Base-by-base conservation (phyloP, 345 rosid genomes). In the Mangifera indica region DNA sequence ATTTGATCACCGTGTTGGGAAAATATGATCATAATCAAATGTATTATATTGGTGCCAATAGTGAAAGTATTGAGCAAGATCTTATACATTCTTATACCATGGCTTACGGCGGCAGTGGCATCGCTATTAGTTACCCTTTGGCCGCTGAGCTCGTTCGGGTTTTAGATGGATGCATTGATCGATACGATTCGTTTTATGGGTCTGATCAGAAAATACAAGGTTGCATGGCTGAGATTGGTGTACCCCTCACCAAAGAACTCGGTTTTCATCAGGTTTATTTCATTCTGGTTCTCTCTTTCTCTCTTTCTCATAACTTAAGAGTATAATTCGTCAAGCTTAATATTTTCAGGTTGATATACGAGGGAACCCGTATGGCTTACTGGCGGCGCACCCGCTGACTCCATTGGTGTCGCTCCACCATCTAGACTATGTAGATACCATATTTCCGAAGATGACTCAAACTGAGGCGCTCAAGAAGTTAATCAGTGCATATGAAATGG, bases 101-200 rank as follows among this genome's bases (percentile, higher is more conserved):
- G 97, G 98, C 88, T 1, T 94, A 87, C 40, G 95, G 98, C 11
- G 98, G 98, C 0, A 97, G 90, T 2, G 98, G 98, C 1, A 89
- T 90, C 49, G 97, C 95, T 5, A 80, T 94, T 46, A 92, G 95
- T 74, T 92, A 86, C 44, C 86, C 97, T 10, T 75, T 94, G 6
- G 97, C 95, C 0, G 83, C 76, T 10, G 91, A 85, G 81, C 91
- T 94, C 6, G 93, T 87, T 2, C 84, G 74, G 81, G 72, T 87
- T 69, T 84, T 94, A 24, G 98, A 94, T 51, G 92, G 95, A 0
- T 94, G 98, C 81, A 85, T 94, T 61, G 82, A 92, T 61, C 85
- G 93, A 9, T 94, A 90, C 72, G 82, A 87, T 0, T 73, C 77
- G 4, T 83, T 89, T 70, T 94, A 94, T 25, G 98, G 97, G 0